Evolutionary conservation across 148 eudicot species (phyloP).

Genomic region (Diospyros kaki): DNA sequence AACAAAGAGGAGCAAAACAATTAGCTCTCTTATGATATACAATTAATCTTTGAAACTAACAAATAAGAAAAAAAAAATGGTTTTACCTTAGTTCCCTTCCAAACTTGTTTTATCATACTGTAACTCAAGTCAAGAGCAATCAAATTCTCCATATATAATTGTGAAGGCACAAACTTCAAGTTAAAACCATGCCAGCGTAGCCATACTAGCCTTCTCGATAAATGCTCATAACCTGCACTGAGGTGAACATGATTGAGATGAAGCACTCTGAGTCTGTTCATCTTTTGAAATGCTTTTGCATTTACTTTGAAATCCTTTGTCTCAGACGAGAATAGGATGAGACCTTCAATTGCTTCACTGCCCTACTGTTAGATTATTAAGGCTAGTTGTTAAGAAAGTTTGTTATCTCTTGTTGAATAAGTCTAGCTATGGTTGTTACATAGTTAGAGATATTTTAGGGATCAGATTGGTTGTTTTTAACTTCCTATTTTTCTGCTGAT

Average conservation of each 20-base stretch:
- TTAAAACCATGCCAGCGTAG: constrained; percentile 5
- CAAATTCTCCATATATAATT: neutral
- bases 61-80: neutral
- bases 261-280: constrained; percentile 1
- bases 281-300: constrained; percentile 8
- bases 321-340: neutral
- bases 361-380: neutral
- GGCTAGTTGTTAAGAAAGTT: no score
- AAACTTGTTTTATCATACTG: neutral
- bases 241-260: constrained; percentile 4
- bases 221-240: neutral
- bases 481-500: no score
- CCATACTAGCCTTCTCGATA: constrained; percentile 6
- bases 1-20: neutral
- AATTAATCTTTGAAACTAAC: no score
- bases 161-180: neutral
- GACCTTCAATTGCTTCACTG: neutral
- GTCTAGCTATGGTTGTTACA: neutral
- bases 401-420: no score
- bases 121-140: neutral
- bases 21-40: neutral
- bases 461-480: neutral
- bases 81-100: neutral
- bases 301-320: neutral
- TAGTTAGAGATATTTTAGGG: neutral